Percentiles rank a stretch among this genome's conserved stretches.
These are phyloP conservation scores for Pisolithus orientalis DNA, from an alignment of 768 basidiomycete species.

Conservation along the genomic window DNA sequence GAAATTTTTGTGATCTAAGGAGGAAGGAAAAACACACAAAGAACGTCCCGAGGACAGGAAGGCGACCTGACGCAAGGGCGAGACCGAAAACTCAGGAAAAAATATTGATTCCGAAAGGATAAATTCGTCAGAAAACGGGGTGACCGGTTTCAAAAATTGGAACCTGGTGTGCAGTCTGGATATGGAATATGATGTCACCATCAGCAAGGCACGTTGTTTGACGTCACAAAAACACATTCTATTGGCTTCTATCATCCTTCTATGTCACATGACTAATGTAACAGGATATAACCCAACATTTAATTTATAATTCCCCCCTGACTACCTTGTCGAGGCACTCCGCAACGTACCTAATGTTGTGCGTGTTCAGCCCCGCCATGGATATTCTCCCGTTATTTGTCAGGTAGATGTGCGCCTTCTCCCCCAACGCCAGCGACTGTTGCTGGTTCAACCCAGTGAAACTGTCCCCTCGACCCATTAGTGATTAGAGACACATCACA, in stretches of 20 bases:
- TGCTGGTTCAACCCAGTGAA: conserved; percentile 73
- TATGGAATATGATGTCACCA: conserved; percentile 25
- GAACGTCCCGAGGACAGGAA: neutral
- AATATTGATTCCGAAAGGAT: neutral
- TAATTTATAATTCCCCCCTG: conserved; percentile 35
- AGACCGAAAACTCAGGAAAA: neutral
- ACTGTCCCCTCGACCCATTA: conserved; percentile 33
- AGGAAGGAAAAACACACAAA: neutral
- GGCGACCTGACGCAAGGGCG: neutral
- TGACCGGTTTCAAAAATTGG: neutral
- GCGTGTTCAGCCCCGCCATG: conserved; percentile 85
- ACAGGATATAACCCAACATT: conserved; percentile 1
- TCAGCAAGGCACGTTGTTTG: conserved; percentile 13
- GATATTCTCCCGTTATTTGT: conserved; percentile 86
- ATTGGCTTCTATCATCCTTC: conserved; percentile 9
- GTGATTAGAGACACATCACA: neutral
- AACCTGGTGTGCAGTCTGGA: conserved; percentile 14
- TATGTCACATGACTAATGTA: neutral
- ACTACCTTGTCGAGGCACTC: conserved; percentile 62
- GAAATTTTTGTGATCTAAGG: neutral
- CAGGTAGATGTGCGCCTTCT: conserved; percentile 78
- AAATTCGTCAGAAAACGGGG: neutral
- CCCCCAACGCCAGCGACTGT: conserved; percentile 63
- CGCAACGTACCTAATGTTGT: conserved; percentile 76
- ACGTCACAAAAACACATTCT: conserved; percentile 18